Evolutionary conservation across 2,329 filamentous ascomycete species (phyloP).

Genomic region (Fusarium sp.): DNA sequence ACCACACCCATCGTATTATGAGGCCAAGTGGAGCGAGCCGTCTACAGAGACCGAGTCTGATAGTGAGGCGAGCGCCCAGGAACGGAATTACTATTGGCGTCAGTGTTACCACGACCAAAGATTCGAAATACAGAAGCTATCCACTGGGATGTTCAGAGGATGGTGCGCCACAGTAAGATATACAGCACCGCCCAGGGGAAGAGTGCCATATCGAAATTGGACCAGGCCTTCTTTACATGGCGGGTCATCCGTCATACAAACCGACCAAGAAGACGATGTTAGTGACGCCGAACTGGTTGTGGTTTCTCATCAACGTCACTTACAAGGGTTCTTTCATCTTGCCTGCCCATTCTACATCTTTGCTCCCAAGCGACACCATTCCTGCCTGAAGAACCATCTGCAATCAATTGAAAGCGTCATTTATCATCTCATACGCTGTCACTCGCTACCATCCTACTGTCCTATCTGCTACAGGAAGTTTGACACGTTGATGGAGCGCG

Average conservation of each 20-base stretch:
- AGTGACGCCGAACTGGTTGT: background rate
- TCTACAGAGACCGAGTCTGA: too few species aligned
- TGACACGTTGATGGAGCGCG: background rate
- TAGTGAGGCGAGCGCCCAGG: too few species aligned
- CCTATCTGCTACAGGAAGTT: background rate
- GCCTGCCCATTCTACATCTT: conserved; percentile 5
- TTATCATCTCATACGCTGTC: background rate
- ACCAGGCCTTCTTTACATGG: too few species aligned
- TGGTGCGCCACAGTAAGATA: too few species aligned
- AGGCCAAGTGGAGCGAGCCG: too few species aligned
- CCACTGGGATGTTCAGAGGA: too few species aligned
- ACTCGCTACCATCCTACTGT: background rate
- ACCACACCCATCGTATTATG: too few species aligned
- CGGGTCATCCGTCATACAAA: too few species aligned
- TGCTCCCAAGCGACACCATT: background rate
- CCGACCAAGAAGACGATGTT: background rate
- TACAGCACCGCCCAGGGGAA: background rate
- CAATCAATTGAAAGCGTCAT: background rate
- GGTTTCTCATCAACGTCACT: background rate
- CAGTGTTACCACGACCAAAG: too few species aligned
- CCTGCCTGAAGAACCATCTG: background rate
- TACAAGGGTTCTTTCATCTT: background rate
- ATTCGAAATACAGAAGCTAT: too few species aligned
- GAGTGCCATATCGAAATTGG: background rate
- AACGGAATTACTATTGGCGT: too few species aligned